Base-by-base conservation (phyloP, 2,329 filamentous ascomycete species). In the Arthrobotrys sphaeroides region DNA sequence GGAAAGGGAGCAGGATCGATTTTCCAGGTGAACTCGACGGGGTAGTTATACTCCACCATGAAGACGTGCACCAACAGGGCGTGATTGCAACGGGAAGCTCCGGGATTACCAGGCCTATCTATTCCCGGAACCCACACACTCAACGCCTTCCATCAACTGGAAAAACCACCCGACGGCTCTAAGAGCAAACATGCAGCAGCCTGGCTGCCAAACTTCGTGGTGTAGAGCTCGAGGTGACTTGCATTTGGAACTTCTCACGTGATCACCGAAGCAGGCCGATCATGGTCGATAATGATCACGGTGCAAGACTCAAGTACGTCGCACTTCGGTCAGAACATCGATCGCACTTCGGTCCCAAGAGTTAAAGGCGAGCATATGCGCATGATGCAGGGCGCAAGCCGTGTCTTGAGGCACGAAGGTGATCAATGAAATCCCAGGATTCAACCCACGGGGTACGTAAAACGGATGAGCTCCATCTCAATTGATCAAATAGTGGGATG, bases 391-490 rank as follows among this genome's bases (percentile, higher is more conserved):
- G 36, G 36, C 12, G 36, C 36, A 38, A 12, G 31, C 28, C 31
- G 20, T 36, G 10, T 38, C 18, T 31, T 10, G 31, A 10, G 31
- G n/a, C n/a, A n/a, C n/a, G n/a, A n/a, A 55, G 10, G 10, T 28
- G 31, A 55, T 55, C 51, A 55, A 55, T 55, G 51, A 38, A 38
- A 24, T n/a, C 38, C 51, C 31, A 55, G 51, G 18, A 55, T 55
- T 18, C n/a, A 55, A 36, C 18, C n/a, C 51, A 55, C 51, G 51
- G 31, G 51, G 12, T n/a, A n/a, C 12, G 47, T 20, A 53, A 33
- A 7, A 26, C 26, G 47, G 26, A 13, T 13, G 31, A 20, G 18
- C 9, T 38, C 28, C 12, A 31, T 55, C 51, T 55, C 18, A n/a
- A n/a, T n/a, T n/a, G n/a, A n/a, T n/a, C n/a, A 6, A 31, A 38